Base-by-base conservation (phyloP, 139 green algal genomes). In the Helicosporidium sp. region DNA sequence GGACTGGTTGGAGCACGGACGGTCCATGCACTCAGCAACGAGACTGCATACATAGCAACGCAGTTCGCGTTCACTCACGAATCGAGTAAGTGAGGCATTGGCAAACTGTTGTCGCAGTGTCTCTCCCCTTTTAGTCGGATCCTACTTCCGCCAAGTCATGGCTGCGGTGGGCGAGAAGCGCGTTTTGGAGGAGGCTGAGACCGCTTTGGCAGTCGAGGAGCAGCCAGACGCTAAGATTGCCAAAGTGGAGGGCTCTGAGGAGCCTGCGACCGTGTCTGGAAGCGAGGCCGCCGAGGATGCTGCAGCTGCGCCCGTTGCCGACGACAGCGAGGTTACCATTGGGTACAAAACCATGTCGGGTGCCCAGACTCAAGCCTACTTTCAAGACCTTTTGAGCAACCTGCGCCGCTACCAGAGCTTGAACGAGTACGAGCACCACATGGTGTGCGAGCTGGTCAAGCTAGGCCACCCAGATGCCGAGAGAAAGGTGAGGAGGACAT, bases 391-490 rank as follows among this genome's bases (percentile, higher is more conserved):
- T 4, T 48, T 79, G 3, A 33, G 16, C 15, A 42, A 43, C 2
- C 24, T 61, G 6, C 51, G 44, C 5, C 55, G 58, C 10, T 48
- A 69, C 31, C 55, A 68, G 43, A 61, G 69, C 41, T 43, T 84
- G 7, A 84, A 84, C 49, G 75, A 83, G 69, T 87, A 87, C 31
- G 77, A 87, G 66, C 56, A 66, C 35, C 48, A 68, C 54, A 53
- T 69, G 37, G 61, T 84, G 27, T 49, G 70, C 19, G 73, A 80
- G 22, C 64, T 86, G 16, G 49, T 87, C 18, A 49, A 67, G 49
- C 55, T 62, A 25, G 75, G 75, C 6, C 77, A 87, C 61, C 73
- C 73, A 3, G 46, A 69, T 0, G 58, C 65, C 0, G 41, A 41
- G 0, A 37, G 53, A 6, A 86, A 86, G 69, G 66, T 80, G 41